Conservation (phyloP, 1,139 yeast species). For the Citeromyces siamensis region DNA sequence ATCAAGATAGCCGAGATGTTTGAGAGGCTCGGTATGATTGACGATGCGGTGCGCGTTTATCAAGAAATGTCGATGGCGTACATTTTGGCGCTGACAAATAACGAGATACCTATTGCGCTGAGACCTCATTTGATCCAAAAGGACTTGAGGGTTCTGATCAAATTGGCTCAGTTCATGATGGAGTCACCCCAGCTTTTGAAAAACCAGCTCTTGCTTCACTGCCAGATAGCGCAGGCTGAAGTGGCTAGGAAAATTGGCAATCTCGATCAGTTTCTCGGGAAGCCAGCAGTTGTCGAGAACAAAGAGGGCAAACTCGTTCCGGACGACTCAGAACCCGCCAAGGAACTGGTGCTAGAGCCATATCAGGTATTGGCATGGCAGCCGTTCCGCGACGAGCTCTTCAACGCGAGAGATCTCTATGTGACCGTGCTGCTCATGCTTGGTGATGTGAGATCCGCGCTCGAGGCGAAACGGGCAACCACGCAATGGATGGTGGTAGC, state of each 20-base stretch:
- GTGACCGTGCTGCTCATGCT: constrained; percentile 55
- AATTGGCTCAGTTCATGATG: constrained; percentile 46
- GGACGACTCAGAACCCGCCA: not conserved
- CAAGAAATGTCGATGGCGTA: constrained; percentile 3
- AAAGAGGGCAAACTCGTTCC: not conserved
- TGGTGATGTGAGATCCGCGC: constrained; percentile 29
- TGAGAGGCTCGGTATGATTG: constrained; percentile 4
- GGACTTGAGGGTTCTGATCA: constrained; percentile 57
- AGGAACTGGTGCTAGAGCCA: not conserved
- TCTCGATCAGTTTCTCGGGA: constrained; percentile 11
- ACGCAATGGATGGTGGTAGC: constrained; percentile 68
- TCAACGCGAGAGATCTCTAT: constrained; percentile 59
- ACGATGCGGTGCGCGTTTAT: constrained; percentile 3
- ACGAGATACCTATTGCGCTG: constrained; percentile 13
- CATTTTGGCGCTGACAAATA: constrained; percentile 4
- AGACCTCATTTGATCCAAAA: constrained; percentile 58
- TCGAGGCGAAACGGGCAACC: constrained; percentile 42
- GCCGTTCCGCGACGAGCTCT: constrained; percentile 66
- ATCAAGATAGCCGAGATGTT: constrained; percentile 78
- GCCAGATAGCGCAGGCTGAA: constrained; percentile 3
- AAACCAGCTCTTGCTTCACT: constrained; percentile 2
- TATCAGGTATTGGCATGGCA: constrained; percentile 37
- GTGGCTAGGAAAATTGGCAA: constrained; percentile 3
- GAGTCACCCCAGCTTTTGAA: constrained; percentile 23
- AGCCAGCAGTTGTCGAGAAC: not conserved